Conservation (phyloP, 192 early-diverging fungal genomes). For the Rhizophagus prolifer region DNA sequence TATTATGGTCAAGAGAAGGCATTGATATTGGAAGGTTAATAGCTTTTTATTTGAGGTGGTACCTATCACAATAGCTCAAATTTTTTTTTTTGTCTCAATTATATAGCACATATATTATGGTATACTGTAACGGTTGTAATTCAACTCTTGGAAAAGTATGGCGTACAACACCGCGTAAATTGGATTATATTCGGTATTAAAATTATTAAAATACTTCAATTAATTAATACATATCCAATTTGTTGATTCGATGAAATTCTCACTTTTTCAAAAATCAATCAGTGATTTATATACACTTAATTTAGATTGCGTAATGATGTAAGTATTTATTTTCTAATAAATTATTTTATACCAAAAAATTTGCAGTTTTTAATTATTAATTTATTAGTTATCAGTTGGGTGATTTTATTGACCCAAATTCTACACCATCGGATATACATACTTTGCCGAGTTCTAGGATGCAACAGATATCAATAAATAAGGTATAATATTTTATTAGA, state of each 20-base stretch:
- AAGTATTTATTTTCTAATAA: constrained; percentile 1
- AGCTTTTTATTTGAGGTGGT: not conserved
- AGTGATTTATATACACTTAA: constrained; percentile 13
- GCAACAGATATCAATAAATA: constrained; percentile 18
- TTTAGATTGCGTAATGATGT: constrained; percentile 8
- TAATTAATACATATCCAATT: not conserved
- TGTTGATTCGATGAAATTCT: not conserved
- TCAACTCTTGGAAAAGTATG: constrained; percentile 25
- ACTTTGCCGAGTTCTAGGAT: constrained; percentile 21
- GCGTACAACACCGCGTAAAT: constrained; percentile 25
- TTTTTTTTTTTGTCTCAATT: not conserved
- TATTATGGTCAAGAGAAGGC: constrained; percentile 18
- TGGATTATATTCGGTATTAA: constrained; percentile 30
- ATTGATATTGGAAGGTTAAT: constrained; percentile 29
- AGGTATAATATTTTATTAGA: not conserved
- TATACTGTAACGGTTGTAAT: constrained; percentile 26
- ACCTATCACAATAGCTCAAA: not conserved
- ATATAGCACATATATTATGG: constrained; percentile 21
- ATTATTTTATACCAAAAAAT: not conserved
- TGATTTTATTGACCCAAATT: constrained; percentile 9
- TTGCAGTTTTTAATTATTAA: not conserved
- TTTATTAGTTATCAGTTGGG: constrained; percentile 29
- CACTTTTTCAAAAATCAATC: not conserved
- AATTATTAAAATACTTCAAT: no score
- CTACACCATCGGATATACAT: constrained; percentile 1